phyloP scores from a whole-genome alignment of 1,284 basidiomycete genomes.

The Ganoderma meredithae region DNA sequence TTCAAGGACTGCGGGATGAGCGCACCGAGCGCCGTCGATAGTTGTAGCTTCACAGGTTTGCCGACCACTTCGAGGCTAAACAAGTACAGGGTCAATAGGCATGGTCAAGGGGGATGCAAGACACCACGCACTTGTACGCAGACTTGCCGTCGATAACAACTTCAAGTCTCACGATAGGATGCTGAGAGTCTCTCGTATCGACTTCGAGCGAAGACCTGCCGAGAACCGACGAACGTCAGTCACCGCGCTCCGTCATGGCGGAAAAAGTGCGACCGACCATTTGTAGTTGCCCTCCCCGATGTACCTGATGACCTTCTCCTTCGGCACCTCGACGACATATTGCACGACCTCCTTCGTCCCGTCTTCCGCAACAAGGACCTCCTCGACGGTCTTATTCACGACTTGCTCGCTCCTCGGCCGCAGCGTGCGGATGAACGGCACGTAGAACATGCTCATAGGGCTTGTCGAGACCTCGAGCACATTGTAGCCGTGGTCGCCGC shows the following conservation, averaged over 20 bases:
- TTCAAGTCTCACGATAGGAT: slow-evolving; percentile 65
- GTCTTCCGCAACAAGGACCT: slow-evolving; percentile 34
- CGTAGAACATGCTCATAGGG: slow-evolving; percentile 79
- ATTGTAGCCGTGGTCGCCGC: slow-evolving; percentile 45
- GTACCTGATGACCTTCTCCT: slow-evolving; percentile 73
- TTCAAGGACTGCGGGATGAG: slow-evolving; percentile 59
- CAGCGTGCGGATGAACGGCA: slow-evolving; percentile 65
- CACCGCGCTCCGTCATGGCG: not conserved
- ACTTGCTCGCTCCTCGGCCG: slow-evolving; percentile 50
- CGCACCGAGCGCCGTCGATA: slow-evolving; percentile 55
- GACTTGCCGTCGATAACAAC: slow-evolving; percentile 71
- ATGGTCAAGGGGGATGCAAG: not conserved
- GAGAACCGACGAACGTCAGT: not conserved
- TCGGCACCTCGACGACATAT: slow-evolving; percentile 51
- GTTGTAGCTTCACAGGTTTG: slow-evolving; percentile 52
- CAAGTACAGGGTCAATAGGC: slow-evolving; percentile 4
- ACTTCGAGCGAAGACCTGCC: slow-evolving; percentile 75
- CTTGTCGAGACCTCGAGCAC: slow-evolving; percentile 67
- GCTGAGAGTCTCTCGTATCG: slow-evolving; percentile 65
- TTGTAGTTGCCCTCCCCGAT: slow-evolving; percentile 68
- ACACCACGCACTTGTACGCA: slow-evolving; percentile 59
- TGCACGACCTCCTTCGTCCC: slow-evolving; percentile 29
- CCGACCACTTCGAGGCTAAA: slow-evolving; percentile 56
- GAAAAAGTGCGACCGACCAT: slow-evolving; percentile 48
- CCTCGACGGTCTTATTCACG: slow-evolving; percentile 45